Base-by-base conservation (phyloP, 805 yeast species). In the Teunomyces stri region DNA sequence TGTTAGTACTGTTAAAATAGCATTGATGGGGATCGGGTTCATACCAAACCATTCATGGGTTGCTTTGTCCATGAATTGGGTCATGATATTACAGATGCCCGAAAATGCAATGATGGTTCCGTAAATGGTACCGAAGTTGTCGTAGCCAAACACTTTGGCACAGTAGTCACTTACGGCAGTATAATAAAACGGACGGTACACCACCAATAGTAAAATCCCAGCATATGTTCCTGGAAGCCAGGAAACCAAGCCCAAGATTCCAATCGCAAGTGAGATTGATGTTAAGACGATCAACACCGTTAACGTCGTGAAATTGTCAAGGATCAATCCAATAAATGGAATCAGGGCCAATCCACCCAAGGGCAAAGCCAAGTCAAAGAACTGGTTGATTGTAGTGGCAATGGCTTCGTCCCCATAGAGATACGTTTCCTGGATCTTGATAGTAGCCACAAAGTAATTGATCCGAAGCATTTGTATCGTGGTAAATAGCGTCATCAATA, bases 131-230 rank as follows among this genome's bases (percentile, higher is more conserved):
- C 97, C 97, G 67, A 92, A 91, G 1, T 95, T 89, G 46, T 82
- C 84, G 65, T 87, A 90, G 0, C 98, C 98, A 69, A 92, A 91
- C 28, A 91, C 92, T 62, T 91, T 91, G 25, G 96, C 95, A 58
- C 90, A 80, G 64, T 84, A 89, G 65, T 92, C 97, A 1, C 96
- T 87, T 5, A 90, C 89, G 1, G 95, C 88, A 1, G 98, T 91
- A 66, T 91, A 92, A 61, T 87, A 90, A 60, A 91, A 87, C 9
- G 98, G 97, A 64, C 98, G 78, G 66, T 87, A 90, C 1, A 87
- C 72, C 9, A 89, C 97, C 54, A 91, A 70, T 27, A 87, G 53
- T 1, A 82, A 55, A 37, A 91, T 86, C 2, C 96, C 96, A 1
- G 78, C 38, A 56, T 86, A 75, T 36, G 91, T 90, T 2, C 80